Conservation (phyloP, 2,329 filamentous ascomycete genomes). For the Claviceps sp. region DNA sequence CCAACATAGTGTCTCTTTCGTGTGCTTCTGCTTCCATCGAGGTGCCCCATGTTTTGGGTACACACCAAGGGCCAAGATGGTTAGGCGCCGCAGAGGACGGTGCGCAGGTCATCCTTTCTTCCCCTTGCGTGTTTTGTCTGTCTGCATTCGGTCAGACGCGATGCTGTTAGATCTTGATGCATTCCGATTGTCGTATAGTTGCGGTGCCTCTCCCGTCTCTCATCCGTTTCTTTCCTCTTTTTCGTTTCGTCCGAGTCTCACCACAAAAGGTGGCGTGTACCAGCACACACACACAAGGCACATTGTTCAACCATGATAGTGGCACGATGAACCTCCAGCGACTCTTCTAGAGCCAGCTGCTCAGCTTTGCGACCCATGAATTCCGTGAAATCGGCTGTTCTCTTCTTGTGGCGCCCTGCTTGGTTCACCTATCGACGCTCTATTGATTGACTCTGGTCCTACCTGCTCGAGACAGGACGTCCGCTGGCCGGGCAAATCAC, state of each 20-base stretch:
- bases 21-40: no score
- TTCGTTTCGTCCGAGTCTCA: background rate
- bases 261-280: background rate
- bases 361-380: background rate
- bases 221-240: background rate
- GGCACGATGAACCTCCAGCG: background rate
- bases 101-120: no score
- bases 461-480: conserved; percentile 16
- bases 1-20: no score
- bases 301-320: background rate
- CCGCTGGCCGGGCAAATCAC: conserved; percentile 10
- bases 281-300: background rate
- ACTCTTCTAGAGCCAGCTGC: background rate
- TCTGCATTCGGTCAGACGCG: background rate
- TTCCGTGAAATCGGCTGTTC: background rate
- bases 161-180: background rate
- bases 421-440: conserved; percentile 14
- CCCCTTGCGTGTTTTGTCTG: background rate
- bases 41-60: no score
- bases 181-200: background rate
- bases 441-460: conserved; percentile 32
- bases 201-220: background rate
- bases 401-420: background rate
- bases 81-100: no score
- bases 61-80: no score